phyloP scores from a whole-genome alignment of 441 rosid genomes.

The Omphalea diandra region DNA sequence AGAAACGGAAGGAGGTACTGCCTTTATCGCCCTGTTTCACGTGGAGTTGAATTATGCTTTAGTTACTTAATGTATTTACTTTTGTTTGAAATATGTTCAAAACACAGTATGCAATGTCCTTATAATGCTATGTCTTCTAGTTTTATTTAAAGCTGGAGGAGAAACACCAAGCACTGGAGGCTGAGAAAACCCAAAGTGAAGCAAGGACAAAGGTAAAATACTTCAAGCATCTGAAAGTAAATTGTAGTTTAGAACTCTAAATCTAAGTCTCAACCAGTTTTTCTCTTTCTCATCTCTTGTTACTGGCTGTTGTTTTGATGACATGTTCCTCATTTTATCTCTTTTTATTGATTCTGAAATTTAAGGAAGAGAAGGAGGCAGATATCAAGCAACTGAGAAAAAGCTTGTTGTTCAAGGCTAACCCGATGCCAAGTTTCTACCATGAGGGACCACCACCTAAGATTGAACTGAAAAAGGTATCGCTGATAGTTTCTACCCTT shows the following conservation, averaged over 20 bases:
- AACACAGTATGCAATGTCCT: conserved; percentile 13
- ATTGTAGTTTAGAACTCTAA: conserved; percentile 5
- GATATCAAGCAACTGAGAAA: conserved; percentile 82
- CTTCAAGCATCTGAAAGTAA: not conserved
- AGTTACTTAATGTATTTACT: not conserved
- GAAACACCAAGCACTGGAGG: conserved; percentile 90
- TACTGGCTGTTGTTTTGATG: not conserved
- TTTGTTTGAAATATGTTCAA: not conserved
- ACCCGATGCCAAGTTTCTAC: conserved; percentile 95
- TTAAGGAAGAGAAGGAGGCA: conserved; percentile 83
- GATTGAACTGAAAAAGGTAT: conserved; percentile 88
- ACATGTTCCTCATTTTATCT: conserved; percentile 4
- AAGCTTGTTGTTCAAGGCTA: conserved; percentile 86
- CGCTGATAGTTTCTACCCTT: conserved; percentile 1
- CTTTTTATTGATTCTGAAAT: conserved; percentile 9
- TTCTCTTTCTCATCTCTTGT: conserved; percentile 8
- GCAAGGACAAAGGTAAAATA: conserved; percentile 66
- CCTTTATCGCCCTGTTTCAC: conserved; percentile 15
- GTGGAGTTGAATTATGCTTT: conserved; percentile 3
- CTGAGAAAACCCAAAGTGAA: conserved; percentile 78
- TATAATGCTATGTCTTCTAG: conserved; percentile 38
- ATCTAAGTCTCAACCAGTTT: not conserved
- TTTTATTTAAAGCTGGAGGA: conserved; percentile 82
- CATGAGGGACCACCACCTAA: conserved; percentile 91
- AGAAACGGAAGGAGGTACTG: conserved; percentile 82